Base-by-base conservation (phyloP, 2,329 filamentous ascomycete genomes). In the Blumeria graminis region DNA sequence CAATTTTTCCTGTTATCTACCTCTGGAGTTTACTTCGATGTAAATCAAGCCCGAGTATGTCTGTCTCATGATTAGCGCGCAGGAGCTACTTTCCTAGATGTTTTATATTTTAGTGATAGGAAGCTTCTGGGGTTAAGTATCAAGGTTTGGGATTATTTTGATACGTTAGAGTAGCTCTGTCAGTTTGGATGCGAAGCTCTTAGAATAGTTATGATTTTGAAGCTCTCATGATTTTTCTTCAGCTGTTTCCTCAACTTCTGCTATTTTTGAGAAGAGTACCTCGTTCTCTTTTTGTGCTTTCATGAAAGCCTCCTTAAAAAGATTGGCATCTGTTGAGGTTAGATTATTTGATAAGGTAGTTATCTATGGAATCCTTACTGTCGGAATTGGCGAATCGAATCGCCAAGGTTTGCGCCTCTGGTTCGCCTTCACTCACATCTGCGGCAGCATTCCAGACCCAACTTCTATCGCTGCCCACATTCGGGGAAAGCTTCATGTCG, bases 391-490 rank as follows among this genome's bases (percentile, higher is more conserved):
- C 90, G 67, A 98, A 95, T 64, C 92, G 88, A 66, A 98, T 96
- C 62, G 92, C 92, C 66, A 98, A 78, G 56, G 92, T 98, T 67
- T 88, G 83, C 57, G 89, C 87, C 77, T 98, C 92, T 61, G 92
- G 85, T 75, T 95, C 90, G 60, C 92, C 92, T 77, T 98, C 92
- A 68, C 87, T 94, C 65, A 96, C 90, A 76, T 98, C 92, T 63
- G 92, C 92, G 58, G 89, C 84, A 59, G 89, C 90, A 68, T 94
- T 96, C 92, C 92, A 98, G 63, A 98, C 92, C 92, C 92, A 98
- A 74, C 85, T 93, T 70, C 92, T 85, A 76, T 98, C 92, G 66
- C 86, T 94, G 67, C 92, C 92, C 63, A 96, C 89, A 70, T 98
- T 98, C 72, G 92, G 88, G 60, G 86, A 90, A 61, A 98, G 83